Evolutionary conservation across 2,329 filamentous ascomycete species (phyloP).

Genomic region (Neonectria magnoliae): DNA sequence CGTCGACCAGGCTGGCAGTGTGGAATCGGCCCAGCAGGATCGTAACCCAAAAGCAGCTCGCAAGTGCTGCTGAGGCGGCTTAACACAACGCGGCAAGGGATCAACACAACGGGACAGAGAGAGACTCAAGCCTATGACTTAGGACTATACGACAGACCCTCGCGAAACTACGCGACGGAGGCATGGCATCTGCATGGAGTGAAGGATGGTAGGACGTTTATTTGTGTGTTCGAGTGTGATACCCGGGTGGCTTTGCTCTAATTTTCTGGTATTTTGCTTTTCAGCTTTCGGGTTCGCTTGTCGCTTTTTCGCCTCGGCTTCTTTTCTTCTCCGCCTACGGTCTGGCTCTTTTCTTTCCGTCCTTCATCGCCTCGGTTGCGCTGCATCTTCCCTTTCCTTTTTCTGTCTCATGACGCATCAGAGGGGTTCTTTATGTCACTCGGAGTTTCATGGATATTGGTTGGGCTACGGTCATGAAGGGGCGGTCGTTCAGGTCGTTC

Average conservation of each 20-base stretch:
- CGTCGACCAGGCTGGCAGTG: slow-evolving; percentile 54
- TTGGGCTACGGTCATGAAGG: slow-evolving; percentile 27
- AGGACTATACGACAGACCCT: background rate
- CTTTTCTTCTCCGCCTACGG: slow-evolving; percentile 22
- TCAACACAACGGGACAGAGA: slow-evolving; percentile 1
- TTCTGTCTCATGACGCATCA: slow-evolving; percentile 27
- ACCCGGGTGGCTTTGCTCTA: slow-evolving; percentile 34
- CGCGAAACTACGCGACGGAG: slow-evolving; percentile 1
- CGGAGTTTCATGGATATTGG: slow-evolving; percentile 37
- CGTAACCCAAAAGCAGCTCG: slow-evolving; percentile 37
- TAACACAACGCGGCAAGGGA: background rate
- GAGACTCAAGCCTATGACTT: background rate
- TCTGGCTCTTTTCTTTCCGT: slow-evolving; percentile 18
- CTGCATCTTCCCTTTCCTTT: slow-evolving; percentile 7
- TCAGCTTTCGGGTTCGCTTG: slow-evolving; percentile 11
- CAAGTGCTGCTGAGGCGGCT: slow-evolving; percentile 44
- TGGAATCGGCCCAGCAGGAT: slow-evolving; percentile 42
- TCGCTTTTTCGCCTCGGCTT: slow-evolving; percentile 25
- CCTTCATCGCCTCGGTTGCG: slow-evolving; percentile 2
- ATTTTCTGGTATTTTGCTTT: slow-evolving; percentile 28
- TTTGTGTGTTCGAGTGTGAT: slow-evolving; percentile 39
- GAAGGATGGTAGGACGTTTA: slow-evolving; percentile 10
- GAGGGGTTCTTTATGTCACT: slow-evolving; percentile 20
- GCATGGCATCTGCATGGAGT: slow-evolving; percentile 2
- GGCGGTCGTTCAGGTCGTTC: slow-evolving; percentile 28